Base-by-base conservation (phyloP, 495 filamentous ascomycete species). In the Entonaema liquescens region DNA sequence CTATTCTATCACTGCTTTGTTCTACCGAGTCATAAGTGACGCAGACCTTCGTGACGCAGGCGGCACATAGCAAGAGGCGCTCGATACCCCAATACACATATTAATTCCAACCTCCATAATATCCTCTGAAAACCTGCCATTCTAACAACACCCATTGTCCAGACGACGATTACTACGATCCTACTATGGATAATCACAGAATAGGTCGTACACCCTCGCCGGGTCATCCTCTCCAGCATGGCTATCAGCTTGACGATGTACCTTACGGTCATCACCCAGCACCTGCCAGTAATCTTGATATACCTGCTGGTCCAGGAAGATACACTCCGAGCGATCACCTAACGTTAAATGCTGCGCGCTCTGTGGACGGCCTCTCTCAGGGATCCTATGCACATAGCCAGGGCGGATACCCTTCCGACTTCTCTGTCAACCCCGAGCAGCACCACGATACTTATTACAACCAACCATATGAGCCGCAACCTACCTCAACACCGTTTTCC, bases 391-490 rank as follows among this genome's bases (percentile, higher is more conserved):
- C 90, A 68, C 89, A 88, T 71, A 86, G 92, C 60, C 81, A 82
- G 56, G 92, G 89, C 72, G 92, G 90, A 71, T 83, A 73, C 82
- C 82, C 55, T 71, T 83, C 77, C 62, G 91, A 93, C 26, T 96
- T 95, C 77, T 81, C 88, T 5, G 78, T 98, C 36, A 88, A 92
- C 63, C 94, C 94, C 12, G 88, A 93, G 77, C 89, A 88, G 40
- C 93, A 96, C 71, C 92, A 94, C 73, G 92, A 97, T 78, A 87
- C 89, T 47, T 96, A 97, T 80, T 95, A 91, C 75, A 91, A 89
- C 59, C 90, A 89, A 73, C 91, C 92, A 4, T 95, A 97, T 78
- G 83, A 93, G 65, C 91, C 92, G 3, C 84, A 87, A 12, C 78
- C 83, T 0, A 40, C 72, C 23, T 38, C 71, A 0, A 77, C 75